Conservation (phyloP, 805 yeast genomes). For the Nakazawaea populi region DNA sequence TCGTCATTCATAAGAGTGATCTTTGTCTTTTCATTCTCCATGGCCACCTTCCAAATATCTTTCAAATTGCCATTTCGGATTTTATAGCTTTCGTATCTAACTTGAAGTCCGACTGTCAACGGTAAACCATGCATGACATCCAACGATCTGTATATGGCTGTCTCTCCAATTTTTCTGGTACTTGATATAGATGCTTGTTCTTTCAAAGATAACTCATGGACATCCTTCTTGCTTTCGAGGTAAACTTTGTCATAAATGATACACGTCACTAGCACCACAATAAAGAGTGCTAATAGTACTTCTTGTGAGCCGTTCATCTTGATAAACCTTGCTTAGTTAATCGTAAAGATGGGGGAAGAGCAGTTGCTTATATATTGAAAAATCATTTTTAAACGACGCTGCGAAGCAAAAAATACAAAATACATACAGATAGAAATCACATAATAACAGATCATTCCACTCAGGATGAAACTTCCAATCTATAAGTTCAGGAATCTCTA, state of each 20-base stretch:
- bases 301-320: neutral
- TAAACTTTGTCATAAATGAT: slow-evolving; percentile 13
- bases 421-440: neutral
- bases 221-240: slow-evolving; percentile 40
- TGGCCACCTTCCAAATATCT: slow-evolving; percentile 64
- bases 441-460: too few relatives aligned
- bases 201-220: slow-evolving; percentile 48
- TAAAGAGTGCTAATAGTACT: neutral
- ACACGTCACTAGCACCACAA: neutral
- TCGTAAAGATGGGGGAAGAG: too few relatives aligned
- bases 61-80: slow-evolving; percentile 69
- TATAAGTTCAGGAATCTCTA: slow-evolving; percentile 13
- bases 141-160: slow-evolving; percentile 71
- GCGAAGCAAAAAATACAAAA: neutral
- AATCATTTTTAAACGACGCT: too few relatives aligned
- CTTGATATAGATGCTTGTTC: slow-evolving; percentile 64
- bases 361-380: too few relatives aligned
- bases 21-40: slow-evolving; percentile 23
- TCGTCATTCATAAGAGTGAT: slow-evolving; percentile 18
- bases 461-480: slow-evolving; percentile 3
- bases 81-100: slow-evolving; percentile 52
- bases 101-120: slow-evolving; percentile 60
- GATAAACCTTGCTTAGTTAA: too few relatives aligned
- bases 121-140: slow-evolving; percentile 70
- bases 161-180: slow-evolving; percentile 60